Percentiles rank a stretch among this genome's conserved stretches.
phyloP scores from a whole-genome alignment of 371 early-diverging fungal species.

The Mucor indicus region DNA sequence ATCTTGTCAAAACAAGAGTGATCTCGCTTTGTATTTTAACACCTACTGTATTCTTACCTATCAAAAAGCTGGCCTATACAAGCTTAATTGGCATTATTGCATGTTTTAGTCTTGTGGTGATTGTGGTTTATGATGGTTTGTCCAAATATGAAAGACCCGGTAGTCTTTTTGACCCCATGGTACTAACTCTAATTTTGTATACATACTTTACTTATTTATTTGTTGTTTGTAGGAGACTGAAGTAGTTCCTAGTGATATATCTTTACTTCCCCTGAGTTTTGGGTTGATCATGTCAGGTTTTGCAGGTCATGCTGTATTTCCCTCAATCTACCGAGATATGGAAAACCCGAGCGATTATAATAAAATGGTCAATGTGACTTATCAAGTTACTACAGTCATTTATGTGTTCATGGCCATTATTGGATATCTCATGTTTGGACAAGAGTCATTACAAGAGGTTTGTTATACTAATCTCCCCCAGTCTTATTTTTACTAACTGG shows the following conservation, averaged over 20 bases:
- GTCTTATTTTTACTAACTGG: no score
- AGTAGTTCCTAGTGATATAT: constrained; percentile 26
- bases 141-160: constrained; percentile 49
- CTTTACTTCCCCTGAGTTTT: constrained; percentile 33
- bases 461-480: no score
- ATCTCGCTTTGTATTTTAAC: constrained; percentile 11
- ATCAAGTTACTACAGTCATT: constrained; percentile 24
- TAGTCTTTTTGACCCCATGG: constrained; percentile 52
- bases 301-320: constrained; percentile 63
- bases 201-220: constrained; percentile 1
- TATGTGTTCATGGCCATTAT: constrained; percentile 34
- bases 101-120: constrained; percentile 31
- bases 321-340: constrained; percentile 69
- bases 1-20: constrained; percentile 10
- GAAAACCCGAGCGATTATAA: constrained; percentile 48
- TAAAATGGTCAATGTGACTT: constrained; percentile 38
- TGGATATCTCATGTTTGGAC: constrained; percentile 81
- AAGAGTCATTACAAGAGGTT: constrained; percentile 55
- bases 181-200: constrained; percentile 14
- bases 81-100: constrained; percentile 49
- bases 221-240: constrained; percentile 29
- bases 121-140: constrained; percentile 47
- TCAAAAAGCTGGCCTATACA: constrained; percentile 41
- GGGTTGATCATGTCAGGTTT: constrained; percentile 45
- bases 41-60: constrained; percentile 33